phyloP scores from a whole-genome alignment of 2,329 filamentous ascomycete species.

The Fusarium redolens region DNA sequence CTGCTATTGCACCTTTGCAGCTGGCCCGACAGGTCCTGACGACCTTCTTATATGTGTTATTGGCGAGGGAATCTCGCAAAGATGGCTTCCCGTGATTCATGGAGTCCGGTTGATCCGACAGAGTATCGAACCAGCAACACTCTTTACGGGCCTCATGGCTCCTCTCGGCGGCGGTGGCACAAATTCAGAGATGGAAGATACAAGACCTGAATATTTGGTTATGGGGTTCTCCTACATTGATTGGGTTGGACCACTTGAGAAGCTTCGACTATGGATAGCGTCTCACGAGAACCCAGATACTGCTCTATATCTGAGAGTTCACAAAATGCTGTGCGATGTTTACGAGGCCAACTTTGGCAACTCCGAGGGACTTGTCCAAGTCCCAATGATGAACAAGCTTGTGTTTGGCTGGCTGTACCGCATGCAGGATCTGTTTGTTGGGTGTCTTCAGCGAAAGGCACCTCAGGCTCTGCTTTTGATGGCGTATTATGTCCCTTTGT shows the following conservation, averaged over 20 bases:
- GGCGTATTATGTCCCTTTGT: conserved; percentile 42
- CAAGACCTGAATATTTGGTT: conserved; percentile 36
- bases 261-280: conserved; percentile 37
- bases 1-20: conserved; percentile 48
- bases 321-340: conserved; percentile 39
- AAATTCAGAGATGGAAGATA: conserved; percentile 27
- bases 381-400: conserved; percentile 29
- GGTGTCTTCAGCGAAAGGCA: conserved; percentile 42
- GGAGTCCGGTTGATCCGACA: conserved; percentile 43
- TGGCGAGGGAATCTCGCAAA: conserved; percentile 36
- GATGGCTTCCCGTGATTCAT: conserved; percentile 44
- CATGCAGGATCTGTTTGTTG: conserved; percentile 43
- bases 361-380: conserved; percentile 26
- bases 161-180: conserved; percentile 32
- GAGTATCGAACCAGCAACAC: conserved; percentile 42
- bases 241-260: conserved; percentile 39
- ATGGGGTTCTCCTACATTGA: conserved; percentile 38
- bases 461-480: conserved; percentile 44
- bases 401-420: conserved; percentile 47
- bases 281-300: conserved; percentile 42
- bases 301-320: conserved; percentile 40
- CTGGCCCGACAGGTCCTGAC: conserved; percentile 43
- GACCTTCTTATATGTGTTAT: conserved; percentile 46
- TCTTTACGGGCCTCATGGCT: conserved; percentile 45
- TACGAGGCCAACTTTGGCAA: conserved; percentile 45